A percentile compares a stretch with the other conserved stretches of the same genome.
Evolutionary conservation across 176 grass and related monocot species (phyloP).

Genomic region (bread wheat (Triticum aestivum)): DNA sequence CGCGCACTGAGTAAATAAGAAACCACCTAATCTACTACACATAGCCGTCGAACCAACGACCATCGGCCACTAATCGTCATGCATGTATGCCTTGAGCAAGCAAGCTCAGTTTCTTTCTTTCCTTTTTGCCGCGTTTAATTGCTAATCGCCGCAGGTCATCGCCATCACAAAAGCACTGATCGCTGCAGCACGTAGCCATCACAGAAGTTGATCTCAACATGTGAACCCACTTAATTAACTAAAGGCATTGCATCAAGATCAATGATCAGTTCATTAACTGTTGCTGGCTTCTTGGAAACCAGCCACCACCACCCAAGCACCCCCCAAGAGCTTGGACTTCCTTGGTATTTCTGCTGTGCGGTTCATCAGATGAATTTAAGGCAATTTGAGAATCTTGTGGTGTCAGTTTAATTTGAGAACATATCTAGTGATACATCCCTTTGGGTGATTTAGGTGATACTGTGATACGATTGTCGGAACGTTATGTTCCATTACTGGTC

Average conservation of each 20-base stretch:
- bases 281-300: slow-evolving; percentile 34
- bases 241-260: slow-evolving; percentile 3
- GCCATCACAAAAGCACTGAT: slow-evolving; percentile 25
- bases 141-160: background rate
- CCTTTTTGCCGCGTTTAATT: background rate
- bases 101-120: background rate
- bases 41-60: background rate
- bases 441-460: too few relatives aligned
- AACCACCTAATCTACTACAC: background rate
- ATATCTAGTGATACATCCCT: too few relatives aligned
- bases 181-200: too few relatives aligned
- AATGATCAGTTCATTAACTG: background rate
- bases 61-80: background rate
- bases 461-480: too few relatives aligned
- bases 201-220: slow-evolving; percentile 8
- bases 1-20: background rate
- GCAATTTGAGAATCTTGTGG: too few relatives aligned
- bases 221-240: slow-evolving; percentile 13
- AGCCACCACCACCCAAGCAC: background rate
- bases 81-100: background rate
- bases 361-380: too few relatives aligned
- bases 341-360: too few relatives aligned
- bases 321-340: slow-evolving; percentile 5
- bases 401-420: too few relatives aligned
- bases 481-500: too few relatives aligned